These are phyloP conservation scores for Aurantiochytrium sp. DNA, from an alignment of 108 stramenopile species.

Conservation along the genomic window DNA sequence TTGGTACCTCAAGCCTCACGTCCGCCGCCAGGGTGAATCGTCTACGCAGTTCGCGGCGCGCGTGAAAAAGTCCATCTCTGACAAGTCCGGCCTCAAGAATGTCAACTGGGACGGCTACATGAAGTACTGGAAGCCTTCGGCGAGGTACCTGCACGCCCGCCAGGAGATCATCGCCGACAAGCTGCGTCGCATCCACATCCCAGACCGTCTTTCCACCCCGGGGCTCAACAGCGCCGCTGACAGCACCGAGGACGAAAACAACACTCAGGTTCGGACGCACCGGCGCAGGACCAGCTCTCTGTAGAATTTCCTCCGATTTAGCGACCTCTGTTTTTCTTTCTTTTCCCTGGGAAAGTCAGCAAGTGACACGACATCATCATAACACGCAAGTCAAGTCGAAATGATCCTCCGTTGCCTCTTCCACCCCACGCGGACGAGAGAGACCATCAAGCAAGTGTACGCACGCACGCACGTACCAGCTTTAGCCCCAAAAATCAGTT, in stretches of 20 bases:
- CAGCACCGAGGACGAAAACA: background rate
- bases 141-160: background rate
- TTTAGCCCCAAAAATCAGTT: too few species aligned
- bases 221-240: background rate
- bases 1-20: slow-evolving; percentile 16
- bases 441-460: too few species aligned
- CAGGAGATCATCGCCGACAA: background rate
- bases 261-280: background rate
- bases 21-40: background rate
- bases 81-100: slow-evolving; percentile 25
- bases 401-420: too few species aligned
- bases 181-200: background rate
- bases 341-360: background rate
- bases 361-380: too few species aligned
- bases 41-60: slow-evolving; percentile 5
- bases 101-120: slow-evolving; percentile 43
- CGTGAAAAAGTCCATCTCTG: slow-evolving; percentile 31
- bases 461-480: too few species aligned
- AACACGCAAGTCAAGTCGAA: too few species aligned
- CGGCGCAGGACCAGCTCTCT: background rate
- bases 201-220: background rate
- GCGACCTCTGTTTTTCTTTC: background rate
- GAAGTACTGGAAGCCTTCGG: slow-evolving; percentile 39
- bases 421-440: too few species aligned
- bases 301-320: background rate